phyloP scores from a whole-genome alignment of 129 eudicot genomes.

The Chrysanthemum lavandulifolium region DNA sequence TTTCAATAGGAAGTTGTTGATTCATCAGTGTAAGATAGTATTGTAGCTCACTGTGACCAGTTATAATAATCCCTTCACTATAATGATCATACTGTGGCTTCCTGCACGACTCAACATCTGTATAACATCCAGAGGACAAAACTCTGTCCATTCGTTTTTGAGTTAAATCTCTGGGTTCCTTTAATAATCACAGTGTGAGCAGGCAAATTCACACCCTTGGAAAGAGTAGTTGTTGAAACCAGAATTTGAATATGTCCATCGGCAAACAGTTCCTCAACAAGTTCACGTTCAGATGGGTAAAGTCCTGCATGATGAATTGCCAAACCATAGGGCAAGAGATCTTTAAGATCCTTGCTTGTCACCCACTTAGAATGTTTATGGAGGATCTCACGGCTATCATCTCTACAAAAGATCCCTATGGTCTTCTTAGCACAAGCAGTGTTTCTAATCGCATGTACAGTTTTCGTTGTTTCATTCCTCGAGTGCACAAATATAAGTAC shows the following conservation, averaged over 20 bases:
- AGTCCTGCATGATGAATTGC: slow-evolving; percentile 95
- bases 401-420: slow-evolving; percentile 63
- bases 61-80: slow-evolving; percentile 95
- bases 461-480: slow-evolving; percentile 83
- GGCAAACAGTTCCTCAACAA: slow-evolving; percentile 83
- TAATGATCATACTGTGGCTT: slow-evolving; percentile 86
- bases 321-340: slow-evolving; percentile 85
- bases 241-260: slow-evolving; percentile 85
- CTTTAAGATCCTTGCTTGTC: slow-evolving; percentile 81
- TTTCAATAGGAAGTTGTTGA: slow-evolving; percentile 96
- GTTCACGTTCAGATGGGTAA: slow-evolving; percentile 77
- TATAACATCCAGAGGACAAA: slow-evolving; percentile 93
- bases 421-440: slow-evolving; percentile 83
- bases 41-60: slow-evolving; percentile 79
- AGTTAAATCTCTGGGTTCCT: slow-evolving; percentile 89
- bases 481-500: slow-evolving; percentile 91
- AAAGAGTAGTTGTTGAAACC: slow-evolving; percentile 92
- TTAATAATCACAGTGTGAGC: slow-evolving; percentile 92
- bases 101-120: slow-evolving; percentile 99
- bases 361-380: slow-evolving; percentile 68
- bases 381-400: slow-evolving; percentile 86
- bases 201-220: slow-evolving; percentile 95
- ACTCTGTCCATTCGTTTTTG: slow-evolving; percentile 96
- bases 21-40: slow-evolving; percentile 90
- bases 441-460: slow-evolving; percentile 85